phyloP scores from a whole-genome alignment of 345 rosid species.

The Aegle marmelos region DNA sequence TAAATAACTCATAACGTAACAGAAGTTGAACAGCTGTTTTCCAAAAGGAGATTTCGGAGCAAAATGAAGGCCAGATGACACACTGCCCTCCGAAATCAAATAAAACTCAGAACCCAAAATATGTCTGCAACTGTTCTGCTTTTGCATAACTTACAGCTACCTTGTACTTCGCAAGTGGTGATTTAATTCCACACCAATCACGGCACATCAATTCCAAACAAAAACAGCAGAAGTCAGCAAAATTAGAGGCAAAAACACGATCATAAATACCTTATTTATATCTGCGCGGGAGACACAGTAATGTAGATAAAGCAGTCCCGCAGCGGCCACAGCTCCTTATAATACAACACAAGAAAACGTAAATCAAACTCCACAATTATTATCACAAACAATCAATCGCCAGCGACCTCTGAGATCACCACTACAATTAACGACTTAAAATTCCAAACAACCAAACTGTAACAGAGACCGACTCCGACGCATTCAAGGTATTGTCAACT shows the following conservation, averaged over 20 bases:
- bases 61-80: not conserved
- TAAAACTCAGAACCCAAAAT: not conserved
- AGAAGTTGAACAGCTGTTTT: not conserved
- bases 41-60: not conserved
- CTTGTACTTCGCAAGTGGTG: not conserved
- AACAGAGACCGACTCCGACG: not conserved
- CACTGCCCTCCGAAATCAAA: not conserved
- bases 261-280: slow-evolving; percentile 18
- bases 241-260: not conserved
- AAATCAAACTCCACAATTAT: not conserved
- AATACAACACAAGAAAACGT: slow-evolving; percentile 7
- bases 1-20: not conserved
- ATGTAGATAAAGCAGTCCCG: slow-evolving; percentile 3
- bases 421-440: not conserved
- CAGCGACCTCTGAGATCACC: not conserved
- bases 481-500: not conserved
- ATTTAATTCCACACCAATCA: not conserved
- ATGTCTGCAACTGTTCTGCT: not conserved
- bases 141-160: not conserved
- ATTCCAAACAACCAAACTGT: not conserved
- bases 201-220: not conserved
- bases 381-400: not conserved
- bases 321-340: slow-evolving; percentile 9
- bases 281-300: not conserved
- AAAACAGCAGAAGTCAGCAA: too few relatives aligned